Base-by-base conservation (phyloP, 2,329 filamentous ascomycete species). In the Alternaria atra region DNA sequence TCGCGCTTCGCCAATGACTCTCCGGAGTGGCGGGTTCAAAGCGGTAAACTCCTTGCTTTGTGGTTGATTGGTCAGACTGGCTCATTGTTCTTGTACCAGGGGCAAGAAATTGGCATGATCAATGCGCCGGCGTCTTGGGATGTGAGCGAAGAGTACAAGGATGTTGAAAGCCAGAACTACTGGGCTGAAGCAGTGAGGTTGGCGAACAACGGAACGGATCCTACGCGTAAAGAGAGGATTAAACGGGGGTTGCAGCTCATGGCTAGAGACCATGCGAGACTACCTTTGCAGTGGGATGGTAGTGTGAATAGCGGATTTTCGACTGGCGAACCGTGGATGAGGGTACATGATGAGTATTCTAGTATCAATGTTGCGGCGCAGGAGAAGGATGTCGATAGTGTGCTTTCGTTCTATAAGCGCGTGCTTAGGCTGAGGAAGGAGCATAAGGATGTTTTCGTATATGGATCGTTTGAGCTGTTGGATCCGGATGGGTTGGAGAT, bases 261-360 rank as follows among this genome's bases (percentile, higher is more conserved):
- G 72, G 87, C 85, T 7, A 76, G 90, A 23, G 91, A 93, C 76
- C 91, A 93, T 74, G 87, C 87, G 7, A 84, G 91, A 46, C 88
- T 89, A 0, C 90, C 90, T 0, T 89, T 93, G 77, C 90, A 92
- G 72, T 93, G 91, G 90, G 83, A 87, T 63, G 71, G 77, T n/a
- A 80, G 78, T 1, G 71, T 79, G 0, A 84, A 92, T 61, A 89
- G 82, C 0, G 90, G 91, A 10, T 93, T 93, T 79, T 88, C 89
- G 0, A 78, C 78, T 1, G 79, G 77, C 4, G 82, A 81, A 55
- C 52, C 90, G 2, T 93, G 91, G 91, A 92, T 93, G 86, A 84
- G 85, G 13, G 85, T 88, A 39, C 89, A 91, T 72, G 85, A 89
- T 57, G 85, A 88, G 71, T 89, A 88, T 73, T 73, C 73, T 2